Percentiles rank a stretch among this genome's conserved stretches.
Conservation (phyloP, 306 rosid species). For the Dicorynia guianensis region DNA sequence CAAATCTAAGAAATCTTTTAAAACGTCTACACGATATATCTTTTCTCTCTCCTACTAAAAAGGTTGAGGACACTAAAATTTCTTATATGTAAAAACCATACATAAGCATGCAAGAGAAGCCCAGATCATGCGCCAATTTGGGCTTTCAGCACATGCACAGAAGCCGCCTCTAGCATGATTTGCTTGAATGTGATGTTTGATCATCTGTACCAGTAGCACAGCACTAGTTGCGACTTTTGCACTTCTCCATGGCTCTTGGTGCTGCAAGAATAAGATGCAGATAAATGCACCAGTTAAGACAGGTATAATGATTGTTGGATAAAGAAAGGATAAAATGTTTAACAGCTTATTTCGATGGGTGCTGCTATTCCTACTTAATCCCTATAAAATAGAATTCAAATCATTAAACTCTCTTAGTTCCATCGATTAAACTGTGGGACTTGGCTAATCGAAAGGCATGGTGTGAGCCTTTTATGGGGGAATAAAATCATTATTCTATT, state of each 20-base stretch:
- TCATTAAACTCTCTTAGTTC: too few species aligned
- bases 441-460: too few species aligned
- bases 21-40: conserved; percentile 44
- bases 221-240: conserved; percentile 67
- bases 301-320: background rate
- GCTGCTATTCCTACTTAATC: too few species aligned
- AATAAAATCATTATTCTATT: too few species aligned
- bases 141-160: background rate
- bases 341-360: too few species aligned
- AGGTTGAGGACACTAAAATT: conserved; percentile 50
- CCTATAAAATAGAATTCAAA: too few species aligned
- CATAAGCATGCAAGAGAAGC: conserved; percentile 37
- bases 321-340: too few species aligned
- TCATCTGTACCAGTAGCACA: conserved; percentile 33
- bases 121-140: background rate
- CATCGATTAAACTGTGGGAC: too few species aligned
- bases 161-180: conserved; percentile 33
- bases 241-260: conserved; percentile 92
- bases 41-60: conserved; percentile 38
- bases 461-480: too few species aligned
- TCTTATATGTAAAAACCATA: conserved; percentile 48
- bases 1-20: conserved; percentile 46
- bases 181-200: conserved; percentile 39
- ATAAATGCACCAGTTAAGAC: conserved; percentile 20
- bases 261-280: conserved; percentile 58